phyloP scores from a whole-genome alignment of 2,329 filamentous ascomycete species.

The Alternaria atra region DNA sequence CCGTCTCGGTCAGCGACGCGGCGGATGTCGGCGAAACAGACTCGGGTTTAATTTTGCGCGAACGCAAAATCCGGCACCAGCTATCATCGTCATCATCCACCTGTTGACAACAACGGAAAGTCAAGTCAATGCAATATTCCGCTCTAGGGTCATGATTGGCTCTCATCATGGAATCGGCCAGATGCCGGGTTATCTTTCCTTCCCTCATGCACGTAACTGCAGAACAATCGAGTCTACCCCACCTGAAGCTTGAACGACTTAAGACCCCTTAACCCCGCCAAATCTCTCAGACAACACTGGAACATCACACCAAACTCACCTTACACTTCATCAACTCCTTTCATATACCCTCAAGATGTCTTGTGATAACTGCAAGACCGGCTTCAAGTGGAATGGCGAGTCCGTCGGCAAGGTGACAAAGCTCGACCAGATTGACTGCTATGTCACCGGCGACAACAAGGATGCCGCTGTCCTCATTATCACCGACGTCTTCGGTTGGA shows the following conservation, averaged over 20 bases:
- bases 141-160: slow-evolving; percentile 8
- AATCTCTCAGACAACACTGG: not conserved
- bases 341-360: slow-evolving; percentile 30
- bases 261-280: slow-evolving; percentile 8
- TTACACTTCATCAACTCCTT: not conserved
- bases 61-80: not conserved
- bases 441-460: slow-evolving; percentile 55
- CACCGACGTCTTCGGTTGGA: slow-evolving; percentile 59
- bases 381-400: slow-evolving; percentile 52
- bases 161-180: not conserved
- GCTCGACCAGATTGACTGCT: slow-evolving; percentile 51
- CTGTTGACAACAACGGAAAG: not conserved
- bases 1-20: not conserved
- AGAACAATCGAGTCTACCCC: slow-evolving; percentile 3
- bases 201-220: not conserved
- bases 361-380: slow-evolving; percentile 48
- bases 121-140: not conserved
- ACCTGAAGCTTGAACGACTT: slow-evolving; percentile 7
- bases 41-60: not conserved
- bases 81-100: slow-evolving; percentile 6
- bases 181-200: slow-evolving; percentile 1
- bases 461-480: slow-evolving; percentile 58
- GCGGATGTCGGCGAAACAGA: slow-evolving; percentile 7
- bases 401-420: slow-evolving; percentile 50
- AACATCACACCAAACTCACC: not conserved